Conservation (phyloP, 164 flowering plant genomes). For the Vitis amurensis region DNA sequence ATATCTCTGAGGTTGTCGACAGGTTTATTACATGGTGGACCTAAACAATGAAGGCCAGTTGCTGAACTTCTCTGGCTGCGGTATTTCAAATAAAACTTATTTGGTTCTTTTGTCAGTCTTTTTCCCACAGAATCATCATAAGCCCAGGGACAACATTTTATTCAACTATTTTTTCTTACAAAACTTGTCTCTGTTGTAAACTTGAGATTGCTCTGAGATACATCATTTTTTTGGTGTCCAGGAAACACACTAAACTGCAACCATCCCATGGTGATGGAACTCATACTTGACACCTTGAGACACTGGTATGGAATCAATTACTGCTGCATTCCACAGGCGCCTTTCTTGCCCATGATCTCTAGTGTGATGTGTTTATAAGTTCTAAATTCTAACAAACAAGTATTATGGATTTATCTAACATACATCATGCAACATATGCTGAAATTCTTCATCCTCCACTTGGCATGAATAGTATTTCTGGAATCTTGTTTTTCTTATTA, state of each 20-base stretch:
- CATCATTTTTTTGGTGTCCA: constrained; percentile 28
- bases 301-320: constrained; percentile 66
- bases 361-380: neutral
- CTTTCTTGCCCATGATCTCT: neutral
- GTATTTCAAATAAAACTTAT: constrained; percentile 36
- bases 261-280: constrained; percentile 97
- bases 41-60: constrained; percentile 42
- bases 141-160: neutral
- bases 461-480: too few relatives aligned
- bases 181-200: neutral
- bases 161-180: neutral
- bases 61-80: constrained; percentile 92
- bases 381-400: neutral
- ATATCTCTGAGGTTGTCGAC: constrained; percentile 12
- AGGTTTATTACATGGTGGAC: constrained; percentile 97
- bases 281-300: constrained; percentile 90
- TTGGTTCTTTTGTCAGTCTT: neutral
- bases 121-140: neutral
- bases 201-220: constrained; percentile 9
- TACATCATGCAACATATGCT: too few relatives aligned
- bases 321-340: neutral
- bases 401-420: too few relatives aligned
- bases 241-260: constrained; percentile 97
- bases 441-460: too few relatives aligned
- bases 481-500: too few relatives aligned